A percentile compares a stretch with the other conserved stretches of the same genome.
Conservation (phyloP, 345 rosid genomes). For the Eucalyptus rudis region DNA sequence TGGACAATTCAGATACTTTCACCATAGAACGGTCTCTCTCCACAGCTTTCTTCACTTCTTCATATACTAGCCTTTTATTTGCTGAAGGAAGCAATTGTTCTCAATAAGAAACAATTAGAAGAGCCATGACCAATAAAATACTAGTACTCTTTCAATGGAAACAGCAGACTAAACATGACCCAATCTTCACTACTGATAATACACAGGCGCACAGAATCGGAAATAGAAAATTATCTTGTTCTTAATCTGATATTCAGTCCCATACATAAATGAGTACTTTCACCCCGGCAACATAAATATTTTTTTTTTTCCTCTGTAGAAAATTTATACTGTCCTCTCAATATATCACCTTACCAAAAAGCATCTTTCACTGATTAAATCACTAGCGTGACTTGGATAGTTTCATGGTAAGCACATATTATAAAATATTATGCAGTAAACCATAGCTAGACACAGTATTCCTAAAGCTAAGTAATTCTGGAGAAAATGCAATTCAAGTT, state of each 20-base stretch:
- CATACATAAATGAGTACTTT: neutral
- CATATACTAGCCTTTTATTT: slow-evolving; percentile 79
- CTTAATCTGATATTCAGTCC: neutral
- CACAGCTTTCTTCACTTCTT: slow-evolving; percentile 87
- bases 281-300: neutral
- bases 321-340: neutral
- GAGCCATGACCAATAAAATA: neutral
- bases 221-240: neutral
- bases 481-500: neutral
- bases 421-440: neutral
- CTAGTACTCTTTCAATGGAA: neutral
- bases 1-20: slow-evolving; percentile 89
- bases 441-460: neutral
- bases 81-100: slow-evolving; percentile 25
- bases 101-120: neutral
- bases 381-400: neutral
- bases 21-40: slow-evolving; percentile 85
- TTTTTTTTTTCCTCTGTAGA: neutral
- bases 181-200: neutral
- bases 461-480: neutral
- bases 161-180: neutral
- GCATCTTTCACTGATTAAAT: neutral
- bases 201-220: neutral
- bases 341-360: neutral
- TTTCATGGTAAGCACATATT: neutral